Conservation (phyloP, 495 filamentous ascomycete genomes). For the Baudoinia panamericana region DNA sequence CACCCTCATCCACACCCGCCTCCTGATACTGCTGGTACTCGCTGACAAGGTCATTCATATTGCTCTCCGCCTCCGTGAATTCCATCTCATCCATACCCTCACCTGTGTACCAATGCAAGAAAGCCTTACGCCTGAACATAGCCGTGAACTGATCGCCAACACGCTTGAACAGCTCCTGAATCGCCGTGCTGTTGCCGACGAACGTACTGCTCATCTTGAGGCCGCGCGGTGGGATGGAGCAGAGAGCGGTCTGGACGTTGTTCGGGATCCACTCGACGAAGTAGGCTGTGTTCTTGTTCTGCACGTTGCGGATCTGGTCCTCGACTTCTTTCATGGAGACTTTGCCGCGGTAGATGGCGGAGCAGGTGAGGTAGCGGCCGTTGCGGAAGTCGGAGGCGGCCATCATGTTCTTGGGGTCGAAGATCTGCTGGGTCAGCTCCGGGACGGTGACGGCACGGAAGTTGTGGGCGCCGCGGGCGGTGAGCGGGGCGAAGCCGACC, state of each 20-base stretch:
- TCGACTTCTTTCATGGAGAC: slow-evolving; percentile 99
- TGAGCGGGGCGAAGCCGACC: slow-evolving; percentile 98
- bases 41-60: slow-evolving; percentile 99
- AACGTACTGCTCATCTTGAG: slow-evolving; percentile 99
- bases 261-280: slow-evolving; percentile 99
- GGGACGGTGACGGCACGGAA: slow-evolving; percentile 98
- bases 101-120: slow-evolving; percentile 99
- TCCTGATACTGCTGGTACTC: slow-evolving; percentile 99
- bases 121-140: slow-evolving; percentile 99
- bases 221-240: slow-evolving; percentile 95
- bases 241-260: slow-evolving; percentile 99
- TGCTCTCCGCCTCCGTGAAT: slow-evolving; percentile 99
- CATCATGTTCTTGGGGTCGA: slow-evolving; percentile 99
- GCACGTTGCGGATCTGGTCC: slow-evolving; percentile 99
- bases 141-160: slow-evolving; percentile 98
- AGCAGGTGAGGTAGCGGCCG: slow-evolving; percentile 98
- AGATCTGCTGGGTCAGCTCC: slow-evolving; percentile 99
- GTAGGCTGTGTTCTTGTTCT: slow-evolving; percentile 99
- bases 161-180: slow-evolving; percentile 99
- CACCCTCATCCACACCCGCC: slow-evolving; percentile 66
- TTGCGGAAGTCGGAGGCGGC: slow-evolving; percentile 99
- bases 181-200: slow-evolving; percentile 97
- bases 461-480: slow-evolving; percentile 81
- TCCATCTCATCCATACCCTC: slow-evolving; percentile 99
- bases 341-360: slow-evolving; percentile 99